Evolutionary conservation across 2,329 filamentous ascomycete genomes (phyloP).

Genomic region (Madurella mycetomatis): DNA sequence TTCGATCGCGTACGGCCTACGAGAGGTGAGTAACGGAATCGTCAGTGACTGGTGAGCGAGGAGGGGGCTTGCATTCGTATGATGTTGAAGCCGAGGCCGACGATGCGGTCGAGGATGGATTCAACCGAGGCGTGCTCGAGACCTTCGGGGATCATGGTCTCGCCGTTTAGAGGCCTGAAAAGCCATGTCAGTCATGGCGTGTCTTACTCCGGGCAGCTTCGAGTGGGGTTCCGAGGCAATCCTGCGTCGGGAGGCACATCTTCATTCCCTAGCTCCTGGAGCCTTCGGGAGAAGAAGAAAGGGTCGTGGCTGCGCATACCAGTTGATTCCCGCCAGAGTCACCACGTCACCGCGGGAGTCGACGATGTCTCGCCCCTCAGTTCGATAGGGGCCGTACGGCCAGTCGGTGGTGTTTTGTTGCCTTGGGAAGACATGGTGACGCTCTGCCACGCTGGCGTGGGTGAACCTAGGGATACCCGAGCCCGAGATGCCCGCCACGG

Average conservation of each 20-base stretch:
- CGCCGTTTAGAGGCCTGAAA: conserved; percentile 37
- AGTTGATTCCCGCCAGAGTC: conserved; percentile 36
- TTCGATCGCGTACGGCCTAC: conserved; percentile 47
- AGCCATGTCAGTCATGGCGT: background rate
- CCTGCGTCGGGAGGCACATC: background rate
- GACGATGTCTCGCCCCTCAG: conserved; percentile 35
- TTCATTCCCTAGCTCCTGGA: background rate
- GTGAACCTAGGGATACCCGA: background rate
- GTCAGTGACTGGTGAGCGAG: background rate
- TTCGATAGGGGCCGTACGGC: conserved; percentile 39
- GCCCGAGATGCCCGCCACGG: background rate
- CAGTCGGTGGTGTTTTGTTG: conserved; percentile 22
- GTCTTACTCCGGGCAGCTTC: background rate
- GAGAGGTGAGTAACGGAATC: no score
- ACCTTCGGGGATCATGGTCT: conserved; percentile 54
- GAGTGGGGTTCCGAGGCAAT: background rate
- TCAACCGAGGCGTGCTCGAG: conserved; percentile 49
- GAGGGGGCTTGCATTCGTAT: conserved; percentile 40
- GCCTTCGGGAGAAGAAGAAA: background rate
- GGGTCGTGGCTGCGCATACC: background rate
- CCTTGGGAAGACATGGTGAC: background rate
- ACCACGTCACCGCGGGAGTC: conserved; percentile 34
- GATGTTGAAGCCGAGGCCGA: conserved; percentile 50
- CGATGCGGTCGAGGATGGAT: conserved; percentile 45
- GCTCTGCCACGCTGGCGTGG: background rate